Evolutionary conservation across 2,329 filamentous ascomycete species (phyloP), one percentile per base, ranked within the genome.

Genomic region (Ilyonectria mors-panacis): DNA sequence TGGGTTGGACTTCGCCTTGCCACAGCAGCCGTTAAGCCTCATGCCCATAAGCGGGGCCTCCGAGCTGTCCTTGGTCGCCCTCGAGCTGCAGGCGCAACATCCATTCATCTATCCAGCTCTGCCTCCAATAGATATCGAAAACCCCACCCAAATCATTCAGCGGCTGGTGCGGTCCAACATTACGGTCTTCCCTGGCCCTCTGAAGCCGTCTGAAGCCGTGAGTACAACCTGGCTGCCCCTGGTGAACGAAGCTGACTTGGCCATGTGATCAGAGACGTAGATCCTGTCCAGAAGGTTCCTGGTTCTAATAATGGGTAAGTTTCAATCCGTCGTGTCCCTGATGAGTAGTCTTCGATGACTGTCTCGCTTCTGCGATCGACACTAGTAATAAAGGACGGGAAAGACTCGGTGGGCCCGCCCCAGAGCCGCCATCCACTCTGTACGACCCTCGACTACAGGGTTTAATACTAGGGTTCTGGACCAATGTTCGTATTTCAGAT

Each of bases 371-470:
- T 35, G 9, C 28, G 28, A 19, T 19, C 28, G 12, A 21, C n/a
- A 12, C 17, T 35, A 19, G n/a, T n/a, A n/a, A n/a, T n/a, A n/a
- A n/a, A 33, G 35, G 10, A 19, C 30, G 47, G 5, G 23, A 17
- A 53, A 53, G 28, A 35, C 50, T 19, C n/a, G 50, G 30, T 53
- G 54, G 63, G 2, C 26, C 44, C 21, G 26, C 35, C 7, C 44
- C 44, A 19, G 21, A 44, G 7, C 45, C 57, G 7, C 37, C 26
- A 4, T n/a, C 51, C 4, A 37, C 21, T 15, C 50, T 56, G 12
- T 42, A 51, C 17, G 63, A 60, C 21, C 44, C 15, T 17, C 57
- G 63, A 51, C 57, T 61, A 2, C n/a, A 21, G 35, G 28, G 44
- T n/a, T 21, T 44, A 12, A 17, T 54, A 5, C 13, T 65, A 6